Base-by-base conservation (phyloP, 2,329 filamentous ascomycete genomes). In the Alternaria sp. region DNA sequence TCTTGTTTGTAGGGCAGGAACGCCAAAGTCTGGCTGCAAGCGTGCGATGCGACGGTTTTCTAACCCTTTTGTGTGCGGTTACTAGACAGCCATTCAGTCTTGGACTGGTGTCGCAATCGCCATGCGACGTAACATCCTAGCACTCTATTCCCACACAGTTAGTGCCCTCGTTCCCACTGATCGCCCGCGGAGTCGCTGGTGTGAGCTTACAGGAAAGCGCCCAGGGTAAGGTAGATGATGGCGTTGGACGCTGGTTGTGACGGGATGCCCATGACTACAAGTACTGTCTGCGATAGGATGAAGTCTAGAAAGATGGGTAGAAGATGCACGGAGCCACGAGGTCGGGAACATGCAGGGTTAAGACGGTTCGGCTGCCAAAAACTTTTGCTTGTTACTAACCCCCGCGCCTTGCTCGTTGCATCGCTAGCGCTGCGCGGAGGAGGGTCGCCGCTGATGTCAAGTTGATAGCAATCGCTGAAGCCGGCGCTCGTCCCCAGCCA, bases 11-110 rank as follows among this genome's bases (percentile, higher is more conserved):
- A 37, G 53, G 18, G n/a, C 41, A 23, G 28, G 23, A 55, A 62
- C 46, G 25, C 49, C 15, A 43, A 61, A 47, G 46, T 56, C 43
- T 55, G 54, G 57, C 44, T 60, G 57, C 54, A 60, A 59, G 58
- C 33, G 43, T 30, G 41, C 57, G 55, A 50, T 58, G 30, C 41
- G 45, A 60, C 59, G 63, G 68, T 60, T 67, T 41, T 67, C 74
- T 77, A 47, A 95, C 92, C 92, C 85, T 90, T 92, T 84, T 95
- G 92, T 82, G 92, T 94, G 80, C 92, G 86, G 78, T 94, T 94
- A 76, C 89, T 88, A 58, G 91, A 87, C 64, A 95, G 84, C 80
- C 91, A 94, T 74, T 93, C 87, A 63, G 85, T 85, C 81, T 90
- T 92, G 68, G 86, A 84, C 82, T 93, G 90, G 66, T 85, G 81